Evolutionary conservation across 345 rosid genomes (phyloP).

Genomic region (Eucalyptus pumila): DNA sequence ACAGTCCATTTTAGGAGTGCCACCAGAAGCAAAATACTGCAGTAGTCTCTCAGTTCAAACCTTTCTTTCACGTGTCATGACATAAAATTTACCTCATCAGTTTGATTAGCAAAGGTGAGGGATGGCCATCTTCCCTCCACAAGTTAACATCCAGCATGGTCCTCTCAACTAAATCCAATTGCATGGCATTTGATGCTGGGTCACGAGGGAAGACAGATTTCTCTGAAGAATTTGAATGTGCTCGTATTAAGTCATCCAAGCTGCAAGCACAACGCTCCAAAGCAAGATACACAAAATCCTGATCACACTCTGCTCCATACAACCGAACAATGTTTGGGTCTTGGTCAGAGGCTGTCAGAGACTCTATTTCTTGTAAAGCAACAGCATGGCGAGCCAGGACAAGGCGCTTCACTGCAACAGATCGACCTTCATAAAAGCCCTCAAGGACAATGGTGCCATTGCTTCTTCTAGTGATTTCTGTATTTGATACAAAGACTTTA

Average conservation of each 20-base stretch:
- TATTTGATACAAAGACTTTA: constrained; percentile 57
- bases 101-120: constrained; percentile 51
- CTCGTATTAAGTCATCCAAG: constrained; percentile 59
- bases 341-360: constrained; percentile 81
- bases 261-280: constrained; percentile 85
- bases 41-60: background rate
- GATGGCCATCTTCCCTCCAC: constrained; percentile 73
- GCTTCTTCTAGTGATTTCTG: constrained; percentile 90
- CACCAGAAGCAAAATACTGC: background rate
- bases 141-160: constrained; percentile 23
- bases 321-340: constrained; percentile 85
- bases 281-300: constrained; percentile 82
- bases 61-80: background rate
- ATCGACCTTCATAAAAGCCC: constrained; percentile 79
- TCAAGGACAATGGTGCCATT: constrained; percentile 80
- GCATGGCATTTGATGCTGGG: constrained; percentile 14
- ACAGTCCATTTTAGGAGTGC: background rate
- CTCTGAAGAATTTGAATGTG: constrained; percentile 16
- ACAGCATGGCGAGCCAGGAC: constrained; percentile 67
- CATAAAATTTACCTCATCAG: constrained; percentile 59
- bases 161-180: constrained; percentile 21
- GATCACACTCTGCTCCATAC: constrained; percentile 87
- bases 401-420: constrained; percentile 93
- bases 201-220: constrained; percentile 8
- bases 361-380: constrained; percentile 86